Conservation (phyloP, 768 basidiomycete genomes). For the Asterophora lycoperdoides region DNA sequence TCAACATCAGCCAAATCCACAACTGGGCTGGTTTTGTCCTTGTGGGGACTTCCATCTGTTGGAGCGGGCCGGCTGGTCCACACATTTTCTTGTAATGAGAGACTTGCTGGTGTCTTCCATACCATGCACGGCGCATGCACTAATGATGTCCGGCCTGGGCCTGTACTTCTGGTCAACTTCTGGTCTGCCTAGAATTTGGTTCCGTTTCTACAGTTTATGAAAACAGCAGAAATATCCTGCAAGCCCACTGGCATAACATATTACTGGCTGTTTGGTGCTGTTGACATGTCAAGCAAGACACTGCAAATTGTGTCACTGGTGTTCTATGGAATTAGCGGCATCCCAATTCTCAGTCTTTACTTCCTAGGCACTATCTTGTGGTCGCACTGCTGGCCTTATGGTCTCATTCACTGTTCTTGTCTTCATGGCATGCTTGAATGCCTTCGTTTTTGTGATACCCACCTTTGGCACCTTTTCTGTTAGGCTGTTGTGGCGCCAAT, state of each 20-base stretch:
- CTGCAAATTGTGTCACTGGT: constrained; percentile 2
- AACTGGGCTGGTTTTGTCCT: constrained; percentile 8
- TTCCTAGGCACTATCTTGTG: background rate
- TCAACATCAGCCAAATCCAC: constrained; percentile 10
- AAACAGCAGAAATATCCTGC: background rate
- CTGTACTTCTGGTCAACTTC: constrained; percentile 8
- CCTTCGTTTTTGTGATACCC: background rate
- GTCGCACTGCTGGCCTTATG: background rate
- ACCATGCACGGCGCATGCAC: background rate
- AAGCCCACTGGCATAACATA: constrained; percentile 6
- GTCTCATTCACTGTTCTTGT: background rate
- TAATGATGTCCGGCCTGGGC: constrained; percentile 4
- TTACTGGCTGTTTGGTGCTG: constrained; percentile 4
- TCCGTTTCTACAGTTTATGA: background rate
- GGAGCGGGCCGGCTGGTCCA: background rate
- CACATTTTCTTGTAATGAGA: background rate
- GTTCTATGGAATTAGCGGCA: background rate
- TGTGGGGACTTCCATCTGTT: constrained; percentile 2
- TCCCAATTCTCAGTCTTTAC: constrained; percentile 4
- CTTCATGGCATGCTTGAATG: background rate
- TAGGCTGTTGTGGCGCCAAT: too few relatives aligned
- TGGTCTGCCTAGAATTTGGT: too few relatives aligned
- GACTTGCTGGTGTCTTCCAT: background rate
- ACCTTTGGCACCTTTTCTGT: too few relatives aligned
- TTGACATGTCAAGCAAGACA: background rate